Evolutionary conservation across 768 basidiomycete species (phyloP).

Genomic region (Lactarius pseudohatsudake): DNA sequence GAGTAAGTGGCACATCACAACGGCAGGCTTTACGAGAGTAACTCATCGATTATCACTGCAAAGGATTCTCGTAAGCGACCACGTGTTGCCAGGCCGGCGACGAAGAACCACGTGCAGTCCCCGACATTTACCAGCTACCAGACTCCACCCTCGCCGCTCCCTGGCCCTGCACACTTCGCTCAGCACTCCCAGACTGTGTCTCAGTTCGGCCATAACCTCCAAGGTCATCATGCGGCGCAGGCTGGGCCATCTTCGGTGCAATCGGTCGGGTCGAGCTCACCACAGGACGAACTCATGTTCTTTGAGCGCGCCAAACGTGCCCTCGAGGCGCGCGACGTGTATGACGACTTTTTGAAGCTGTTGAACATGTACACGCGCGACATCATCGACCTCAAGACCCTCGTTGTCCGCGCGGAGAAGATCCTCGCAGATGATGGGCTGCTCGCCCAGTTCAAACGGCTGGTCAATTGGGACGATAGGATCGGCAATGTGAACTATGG

Average conservation of each 20-base stretch:
- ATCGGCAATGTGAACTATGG: constrained; percentile 61
- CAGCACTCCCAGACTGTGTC: constrained; percentile 17
- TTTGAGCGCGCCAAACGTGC: constrained; percentile 90
- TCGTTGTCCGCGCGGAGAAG: constrained; percentile 75
- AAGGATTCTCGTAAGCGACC: constrained; percentile 29
- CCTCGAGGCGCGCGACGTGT: constrained; percentile 70
- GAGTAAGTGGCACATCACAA: constrained; percentile 15
- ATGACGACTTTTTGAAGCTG: constrained; percentile 94
- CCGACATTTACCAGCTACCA: constrained; percentile 28
- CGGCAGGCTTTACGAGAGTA: neutral
- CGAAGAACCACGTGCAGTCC: constrained; percentile 28
- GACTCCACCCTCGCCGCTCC: constrained; percentile 27
- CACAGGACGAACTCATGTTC: constrained; percentile 82
- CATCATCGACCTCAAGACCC: constrained; percentile 80
- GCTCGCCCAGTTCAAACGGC: constrained; percentile 78
- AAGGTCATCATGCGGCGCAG: constrained; percentile 25
- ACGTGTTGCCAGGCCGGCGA: constrained; percentile 20
- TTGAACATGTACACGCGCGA: constrained; percentile 89
- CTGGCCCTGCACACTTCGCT: constrained; percentile 18
- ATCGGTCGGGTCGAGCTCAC: constrained; percentile 27
- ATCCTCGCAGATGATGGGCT: constrained; percentile 85
- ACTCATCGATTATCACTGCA: constrained; percentile 5
- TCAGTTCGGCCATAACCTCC: constrained; percentile 18
- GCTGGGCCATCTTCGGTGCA: constrained; percentile 19
- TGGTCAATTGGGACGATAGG: constrained; percentile 78